A percentile compares a stretch with the other conserved stretches of the same genome.
phyloP scores from a whole-genome alignment of 441 rosid genomes.

The Arabidopsis lyrata region DNA sequence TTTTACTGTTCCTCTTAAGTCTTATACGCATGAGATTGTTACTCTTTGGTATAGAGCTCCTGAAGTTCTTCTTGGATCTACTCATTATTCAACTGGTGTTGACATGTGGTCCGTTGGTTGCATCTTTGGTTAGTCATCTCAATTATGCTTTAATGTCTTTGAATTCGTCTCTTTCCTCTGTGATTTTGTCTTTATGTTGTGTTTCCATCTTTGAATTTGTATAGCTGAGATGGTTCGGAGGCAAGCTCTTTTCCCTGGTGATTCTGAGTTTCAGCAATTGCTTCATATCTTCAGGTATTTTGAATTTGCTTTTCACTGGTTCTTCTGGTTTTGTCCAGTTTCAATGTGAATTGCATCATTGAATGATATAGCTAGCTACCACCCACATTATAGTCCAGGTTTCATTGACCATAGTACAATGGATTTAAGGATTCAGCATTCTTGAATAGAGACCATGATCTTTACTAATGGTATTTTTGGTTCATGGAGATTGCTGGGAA shows the following conservation, averaged over 20 bases:
- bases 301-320: background rate
- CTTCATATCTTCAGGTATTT: conserved; percentile 91
- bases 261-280: conserved; percentile 94
- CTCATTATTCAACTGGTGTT: conserved; percentile 87
- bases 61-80: conserved; percentile 87
- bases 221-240: conserved; percentile 92
- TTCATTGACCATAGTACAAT: background rate
- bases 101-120: conserved; percentile 99
- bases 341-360: background rate
- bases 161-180: background rate
- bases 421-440: background rate
- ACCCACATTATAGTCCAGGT: background rate
- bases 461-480: background rate
- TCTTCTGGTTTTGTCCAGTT: background rate
- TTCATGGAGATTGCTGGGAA: conserved; percentile 77
- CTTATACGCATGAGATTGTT: conserved; percentile 94
- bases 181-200: conserved; percentile 11
- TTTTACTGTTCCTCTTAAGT: conserved; percentile 91
- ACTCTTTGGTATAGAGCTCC: conserved; percentile 99
- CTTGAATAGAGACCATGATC: background rate
- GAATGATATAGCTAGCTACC: conserved; percentile 9
- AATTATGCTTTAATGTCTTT: background rate
- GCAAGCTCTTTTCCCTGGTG: conserved; percentile 96
- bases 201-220: conserved; percentile 1
- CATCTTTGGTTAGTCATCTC: conserved; percentile 70